Conservation (phyloP, 2,329 filamentous ascomycete genomes). For the Trichoderma asperellum region DNA sequence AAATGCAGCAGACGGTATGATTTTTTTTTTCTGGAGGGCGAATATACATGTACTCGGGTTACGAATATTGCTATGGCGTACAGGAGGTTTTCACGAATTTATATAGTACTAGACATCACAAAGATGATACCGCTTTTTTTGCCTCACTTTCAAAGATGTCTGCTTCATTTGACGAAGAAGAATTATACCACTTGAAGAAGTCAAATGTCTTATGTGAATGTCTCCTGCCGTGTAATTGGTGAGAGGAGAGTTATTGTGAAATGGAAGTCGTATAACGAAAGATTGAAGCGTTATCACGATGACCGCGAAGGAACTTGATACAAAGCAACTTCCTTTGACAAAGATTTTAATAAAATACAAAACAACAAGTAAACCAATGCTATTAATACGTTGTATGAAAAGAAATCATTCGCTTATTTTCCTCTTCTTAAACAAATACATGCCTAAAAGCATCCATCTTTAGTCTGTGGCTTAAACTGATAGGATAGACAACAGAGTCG, state of each 20-base stretch:
- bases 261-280: too few species aligned
- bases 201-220: background rate
- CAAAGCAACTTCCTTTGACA: too few species aligned
- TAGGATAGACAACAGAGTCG: background rate
- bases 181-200: background rate
- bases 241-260: too few species aligned
- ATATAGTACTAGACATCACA: background rate
- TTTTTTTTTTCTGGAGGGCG: background rate
- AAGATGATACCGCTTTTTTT: background rate
- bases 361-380: background rate
- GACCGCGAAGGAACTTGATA: too few species aligned
- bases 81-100: background rate
- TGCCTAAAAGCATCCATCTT: background rate
- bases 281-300: too few species aligned
- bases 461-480: background rate
- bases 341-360: background rate
- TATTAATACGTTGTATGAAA: background rate
- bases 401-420: background rate
- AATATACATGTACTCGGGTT: slow-evolving; percentile 2
- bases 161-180: background rate
- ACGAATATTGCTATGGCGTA: slow-evolving; percentile 5
- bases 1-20: background rate
- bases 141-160: background rate
- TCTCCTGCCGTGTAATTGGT: background rate
- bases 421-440: too few species aligned